These are phyloP conservation scores for Ormosia semicastrata DNA, from an alignment of 306 rosid genomes.

Conservation along the genomic window DNA sequence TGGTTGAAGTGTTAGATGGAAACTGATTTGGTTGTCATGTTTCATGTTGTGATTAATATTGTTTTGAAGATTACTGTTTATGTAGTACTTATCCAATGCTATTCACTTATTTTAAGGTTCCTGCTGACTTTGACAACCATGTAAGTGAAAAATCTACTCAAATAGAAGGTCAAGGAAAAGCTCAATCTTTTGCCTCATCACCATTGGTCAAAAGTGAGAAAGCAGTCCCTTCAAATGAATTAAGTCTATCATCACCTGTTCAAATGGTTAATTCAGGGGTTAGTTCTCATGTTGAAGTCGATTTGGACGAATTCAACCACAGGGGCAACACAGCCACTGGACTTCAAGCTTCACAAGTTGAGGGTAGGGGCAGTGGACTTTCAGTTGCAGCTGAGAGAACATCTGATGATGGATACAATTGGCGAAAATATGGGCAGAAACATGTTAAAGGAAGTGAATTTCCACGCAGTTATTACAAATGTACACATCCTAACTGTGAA, in stretches of 20 bases:
- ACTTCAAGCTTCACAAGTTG: slow-evolving; percentile 64
- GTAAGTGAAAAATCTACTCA: slow-evolving; percentile 53
- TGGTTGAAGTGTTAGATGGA: slow-evolving; percentile 1
- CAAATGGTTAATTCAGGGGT: slow-evolving; percentile 53
- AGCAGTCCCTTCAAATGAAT: slow-evolving; percentile 60
- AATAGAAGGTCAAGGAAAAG: slow-evolving; percentile 52
- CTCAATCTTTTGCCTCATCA: slow-evolving; percentile 48
- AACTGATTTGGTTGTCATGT: slow-evolving; percentile 13
- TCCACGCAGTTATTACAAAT: slow-evolving; percentile 98
- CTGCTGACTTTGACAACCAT: slow-evolving; percentile 47
- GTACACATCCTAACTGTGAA: slow-evolving; percentile 97
- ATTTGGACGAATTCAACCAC: slow-evolving; percentile 60
- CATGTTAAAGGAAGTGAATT: slow-evolving; percentile 97
- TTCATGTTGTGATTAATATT: slow-evolving; percentile 3
- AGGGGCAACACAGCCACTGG: slow-evolving; percentile 46
- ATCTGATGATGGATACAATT: slow-evolving; percentile 95
- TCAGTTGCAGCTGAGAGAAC: slow-evolving; percentile 53
- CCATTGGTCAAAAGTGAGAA: slow-evolving; percentile 63
- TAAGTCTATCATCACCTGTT: slow-evolving; percentile 57
- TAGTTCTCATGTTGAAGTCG: slow-evolving; percentile 56
- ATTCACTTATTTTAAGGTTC: slow-evolving; percentile 61
- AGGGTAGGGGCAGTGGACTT: slow-evolving; percentile 58
- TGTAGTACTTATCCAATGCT: slow-evolving; percentile 40
- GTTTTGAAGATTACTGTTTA: slow-evolving; percentile 24
- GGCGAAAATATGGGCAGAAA: slow-evolving; percentile 98